Base-by-base conservation (phyloP, 2,329 filamentous ascomycete species). In the Aspergillus viridinutans region DNA sequence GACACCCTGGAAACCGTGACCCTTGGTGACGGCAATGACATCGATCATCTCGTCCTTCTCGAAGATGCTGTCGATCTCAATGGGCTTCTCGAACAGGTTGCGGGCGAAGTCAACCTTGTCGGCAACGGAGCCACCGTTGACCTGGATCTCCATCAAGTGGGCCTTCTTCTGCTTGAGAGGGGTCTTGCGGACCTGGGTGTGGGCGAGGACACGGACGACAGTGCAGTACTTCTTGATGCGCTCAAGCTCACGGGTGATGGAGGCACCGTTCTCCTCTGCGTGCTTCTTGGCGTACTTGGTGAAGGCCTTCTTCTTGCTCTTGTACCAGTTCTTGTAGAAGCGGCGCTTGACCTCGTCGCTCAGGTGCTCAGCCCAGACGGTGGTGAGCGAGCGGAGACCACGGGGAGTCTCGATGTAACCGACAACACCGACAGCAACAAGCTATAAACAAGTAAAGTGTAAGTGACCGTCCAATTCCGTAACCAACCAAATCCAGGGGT, bases 241-340 rank as follows among this genome's bases (percentile, higher is more conserved):
- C 89, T 97, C 94, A 77, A 99, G 88, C 83, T 99, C 94, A 78
- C 90, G 90, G 80, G 90, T 92, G 84, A 97, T 89, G 75, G 90
- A 92, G 71, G 90, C 83, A 74, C 91, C 92, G 81, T 81, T 90
- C 84, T 82, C 88, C 85, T 97, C 93, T 66, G 93, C 92, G 89
- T 97, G 91, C 88, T 96, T 93, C 91, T 97, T 99, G 85, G 94
- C 91, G 84, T 99, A 99, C 86, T 96, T 97, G 86, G 94, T 99
- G 86, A 99, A 99, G 64, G 94, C 94, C 93, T 99, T 99, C 91
- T 97, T 97, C 92, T 99, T 99, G 87, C 88, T 92, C 90, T 96
- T 96, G 90, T 99, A 99, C 94, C 94, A 99, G 90, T 99, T 99
- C 92, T 97, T 97, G 90, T 99, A 99, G 91, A 99, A 99, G 78